A percentile compares a stretch with the other conserved stretches of the same genome.
phyloP scores from a whole-genome alignment of 805 yeast species.

The Tetrapisispora nanseiensis region DNA sequence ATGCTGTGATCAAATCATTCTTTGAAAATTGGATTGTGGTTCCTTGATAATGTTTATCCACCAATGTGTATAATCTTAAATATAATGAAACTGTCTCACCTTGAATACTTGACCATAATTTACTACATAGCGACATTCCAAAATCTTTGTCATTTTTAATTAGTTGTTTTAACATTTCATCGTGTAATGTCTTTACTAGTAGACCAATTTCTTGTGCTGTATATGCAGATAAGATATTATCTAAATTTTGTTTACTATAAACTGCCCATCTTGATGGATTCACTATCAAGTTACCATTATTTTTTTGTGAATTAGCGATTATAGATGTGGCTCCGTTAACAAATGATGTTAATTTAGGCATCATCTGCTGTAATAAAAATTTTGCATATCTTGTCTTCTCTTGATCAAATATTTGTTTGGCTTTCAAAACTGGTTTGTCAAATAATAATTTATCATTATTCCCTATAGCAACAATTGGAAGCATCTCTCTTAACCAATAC shows the following conservation, averaged over 20 bases:
- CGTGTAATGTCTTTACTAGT: constrained; percentile 45
- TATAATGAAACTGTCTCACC: constrained; percentile 50
- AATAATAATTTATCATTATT: constrained; percentile 12
- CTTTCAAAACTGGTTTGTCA: constrained; percentile 13
- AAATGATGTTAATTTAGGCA: constrained; percentile 62
- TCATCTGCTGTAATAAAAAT: constrained; percentile 39
- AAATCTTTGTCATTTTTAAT: constrained; percentile 15
- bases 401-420: constrained; percentile 23
- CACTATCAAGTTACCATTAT: constrained; percentile 23
- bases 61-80: constrained; percentile 43
- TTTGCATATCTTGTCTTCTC: constrained; percentile 37
- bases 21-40: constrained; percentile 41
- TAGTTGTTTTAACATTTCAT: constrained; percentile 50
- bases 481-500: constrained; percentile 39
- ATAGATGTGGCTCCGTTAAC: constrained; percentile 53
- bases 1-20: constrained; percentile 48
- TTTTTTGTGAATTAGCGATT: constrained; percentile 11
- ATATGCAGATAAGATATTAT: constrained; percentile 45
- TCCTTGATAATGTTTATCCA: constrained; percentile 48
- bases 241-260: constrained; percentile 49
- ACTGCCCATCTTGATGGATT: constrained; percentile 53
- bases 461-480: constrained; percentile 14
- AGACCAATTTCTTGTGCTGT: constrained; percentile 48
- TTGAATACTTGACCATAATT: constrained; percentile 63
- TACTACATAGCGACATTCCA: constrained; percentile 41